Conservation (phyloP, 1,139 yeast species). For the Casaregolazyma suthepensis region DNA sequence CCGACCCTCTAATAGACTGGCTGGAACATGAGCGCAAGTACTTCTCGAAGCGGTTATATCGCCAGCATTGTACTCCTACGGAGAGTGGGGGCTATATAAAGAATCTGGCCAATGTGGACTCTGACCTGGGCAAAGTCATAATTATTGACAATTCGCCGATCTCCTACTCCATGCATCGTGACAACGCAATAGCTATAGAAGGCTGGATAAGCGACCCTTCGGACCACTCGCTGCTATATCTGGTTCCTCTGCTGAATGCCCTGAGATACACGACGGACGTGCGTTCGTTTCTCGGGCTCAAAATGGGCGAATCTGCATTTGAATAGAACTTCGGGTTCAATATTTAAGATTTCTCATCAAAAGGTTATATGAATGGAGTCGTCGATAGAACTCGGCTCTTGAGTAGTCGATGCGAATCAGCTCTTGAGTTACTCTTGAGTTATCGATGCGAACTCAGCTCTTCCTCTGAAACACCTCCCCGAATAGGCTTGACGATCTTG, state of each 20-base stretch:
- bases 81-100: constrained; percentile 71
- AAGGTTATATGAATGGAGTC: neutral
- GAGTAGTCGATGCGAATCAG: neutral
- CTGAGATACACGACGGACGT: constrained; percentile 81
- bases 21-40: constrained; percentile 49
- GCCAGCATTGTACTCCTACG: constrained; percentile 67
- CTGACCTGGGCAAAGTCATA: constrained; percentile 63
- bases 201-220: constrained; percentile 97
- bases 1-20: constrained; percentile 96
- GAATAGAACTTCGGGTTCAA: constrained; percentile 11
- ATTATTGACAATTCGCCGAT: constrained; percentile 91
- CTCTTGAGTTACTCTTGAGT: neutral
- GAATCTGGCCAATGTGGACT: constrained; percentile 54
- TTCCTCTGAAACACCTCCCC: constrained; percentile 42
- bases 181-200: constrained; percentile 86
- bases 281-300: constrained; percentile 67
- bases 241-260: constrained; percentile 76
- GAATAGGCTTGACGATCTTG: constrained; percentile 59
- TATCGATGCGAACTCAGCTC: neutral
- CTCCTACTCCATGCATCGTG: constrained; percentile 74
- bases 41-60: constrained; percentile 62
- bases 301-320: constrained; percentile 70
- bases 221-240: constrained; percentile 72
- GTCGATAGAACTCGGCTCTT: too few species aligned
- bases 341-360: neutral